phyloP scores from a whole-genome alignment of 2,329 filamentous ascomycete genomes.

The Sphaerulina vaccinii region DNA sequence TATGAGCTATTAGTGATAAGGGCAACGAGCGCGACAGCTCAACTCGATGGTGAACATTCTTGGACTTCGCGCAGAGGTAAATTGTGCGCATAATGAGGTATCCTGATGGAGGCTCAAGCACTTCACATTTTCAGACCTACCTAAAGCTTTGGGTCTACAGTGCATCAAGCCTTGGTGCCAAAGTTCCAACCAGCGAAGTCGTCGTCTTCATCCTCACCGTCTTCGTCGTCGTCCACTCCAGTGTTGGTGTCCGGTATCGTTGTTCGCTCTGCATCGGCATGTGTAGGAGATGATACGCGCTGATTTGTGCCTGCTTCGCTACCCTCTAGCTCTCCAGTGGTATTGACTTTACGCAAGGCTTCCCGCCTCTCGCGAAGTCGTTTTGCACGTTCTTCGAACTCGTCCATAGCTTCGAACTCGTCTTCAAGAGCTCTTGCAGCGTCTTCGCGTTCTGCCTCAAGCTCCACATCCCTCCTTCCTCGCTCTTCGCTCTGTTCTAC shows the following conservation, averaged over 20 bases:
- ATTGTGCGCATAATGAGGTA: too few species aligned
- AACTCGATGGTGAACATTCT: neutral
- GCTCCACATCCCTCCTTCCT: conserved; percentile 44
- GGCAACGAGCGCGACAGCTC: too few species aligned
- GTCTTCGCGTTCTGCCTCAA: conserved; percentile 51
- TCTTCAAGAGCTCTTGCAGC: conserved; percentile 46
- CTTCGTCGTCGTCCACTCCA: neutral
- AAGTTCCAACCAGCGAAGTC: conserved; percentile 24
- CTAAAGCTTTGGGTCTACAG: too few species aligned
- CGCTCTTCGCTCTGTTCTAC: conserved; percentile 47
- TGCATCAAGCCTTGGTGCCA: conserved; percentile 7
- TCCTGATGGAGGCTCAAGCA: too few species aligned
- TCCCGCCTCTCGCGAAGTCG: conserved; percentile 48
- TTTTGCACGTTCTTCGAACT: conserved; percentile 46
- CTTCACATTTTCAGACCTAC: too few species aligned
- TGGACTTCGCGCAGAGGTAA: too few species aligned
- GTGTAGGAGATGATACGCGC: neutral
- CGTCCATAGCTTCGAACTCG: conserved; percentile 53
- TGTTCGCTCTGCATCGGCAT: neutral
- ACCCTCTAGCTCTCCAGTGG: neutral
- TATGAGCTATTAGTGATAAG: too few species aligned
- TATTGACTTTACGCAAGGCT: conserved; percentile 34
- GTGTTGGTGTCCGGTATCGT: neutral
- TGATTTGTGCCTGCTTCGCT: neutral
- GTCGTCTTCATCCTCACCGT: conserved; percentile 22